Percentiles rank a stretch among this genome's conserved stretches.
These are phyloP conservation scores for Aureobasidium sp. DNA, from an alignment of 2,329 filamentous ascomycete species.

Conservation along the genomic window DNA sequence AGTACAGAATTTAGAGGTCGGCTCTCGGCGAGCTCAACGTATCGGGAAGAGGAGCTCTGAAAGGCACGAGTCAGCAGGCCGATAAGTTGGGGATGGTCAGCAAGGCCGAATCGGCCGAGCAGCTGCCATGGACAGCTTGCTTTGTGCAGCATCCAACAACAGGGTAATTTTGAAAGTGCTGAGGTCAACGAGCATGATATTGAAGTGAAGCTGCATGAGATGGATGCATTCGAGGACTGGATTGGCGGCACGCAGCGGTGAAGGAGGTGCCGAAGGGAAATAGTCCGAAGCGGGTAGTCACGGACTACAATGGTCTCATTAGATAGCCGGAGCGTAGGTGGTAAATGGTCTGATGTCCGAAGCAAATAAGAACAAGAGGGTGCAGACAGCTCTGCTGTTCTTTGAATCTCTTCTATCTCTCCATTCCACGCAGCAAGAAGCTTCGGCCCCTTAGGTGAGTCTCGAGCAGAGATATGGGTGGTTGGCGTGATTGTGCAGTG, in stretches of 20 bases:
- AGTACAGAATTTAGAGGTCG: neutral
- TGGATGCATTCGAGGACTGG: neutral
- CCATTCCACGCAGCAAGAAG: neutral
- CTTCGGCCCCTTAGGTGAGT: neutral
- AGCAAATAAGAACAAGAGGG: neutral
- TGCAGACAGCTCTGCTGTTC: neutral
- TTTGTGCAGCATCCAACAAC: neutral
- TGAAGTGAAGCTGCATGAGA: neutral
- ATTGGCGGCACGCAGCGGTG: neutral
- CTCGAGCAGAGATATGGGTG: neutral
- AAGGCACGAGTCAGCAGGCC: conserved; percentile 4
- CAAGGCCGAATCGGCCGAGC: neutral
- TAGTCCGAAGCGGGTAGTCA: neutral
- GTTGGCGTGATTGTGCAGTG: neutral
- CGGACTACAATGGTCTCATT: neutral
- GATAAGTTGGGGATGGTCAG: conserved; percentile 6
- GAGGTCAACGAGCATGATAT: neutral
- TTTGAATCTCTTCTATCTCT: neutral
- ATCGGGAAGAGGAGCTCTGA: neutral
- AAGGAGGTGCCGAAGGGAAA: neutral
- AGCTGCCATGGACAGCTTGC: neutral
- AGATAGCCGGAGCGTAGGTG: neutral
- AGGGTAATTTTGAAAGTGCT: neutral
- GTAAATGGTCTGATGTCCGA: conserved; percentile 10
- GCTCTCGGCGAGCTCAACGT: neutral